phyloP scores from a whole-genome alignment of 306 rosid species.

The Mimosa bimucronata region DNA sequence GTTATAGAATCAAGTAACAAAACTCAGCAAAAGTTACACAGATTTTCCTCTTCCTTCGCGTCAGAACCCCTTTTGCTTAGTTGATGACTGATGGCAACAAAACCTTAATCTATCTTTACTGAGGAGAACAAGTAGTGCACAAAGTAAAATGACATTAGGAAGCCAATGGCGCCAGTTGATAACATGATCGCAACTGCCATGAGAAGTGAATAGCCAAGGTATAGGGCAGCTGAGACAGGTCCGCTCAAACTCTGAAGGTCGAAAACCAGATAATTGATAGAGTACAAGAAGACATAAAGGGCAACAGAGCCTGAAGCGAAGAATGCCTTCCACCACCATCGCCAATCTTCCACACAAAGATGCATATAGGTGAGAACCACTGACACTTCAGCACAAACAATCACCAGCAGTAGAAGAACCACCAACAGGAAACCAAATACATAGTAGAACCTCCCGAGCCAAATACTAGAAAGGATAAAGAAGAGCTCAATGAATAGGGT shows the following conservation, averaged over 20 bases:
- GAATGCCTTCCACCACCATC: constrained; percentile 99
- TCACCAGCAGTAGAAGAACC: constrained; percentile 70
- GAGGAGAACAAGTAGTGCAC: constrained; percentile 95
- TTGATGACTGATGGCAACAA: constrained; percentile 36
- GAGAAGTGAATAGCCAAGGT: constrained; percentile 88
- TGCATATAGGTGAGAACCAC: constrained; percentile 98
- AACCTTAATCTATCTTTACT: constrained; percentile 79
- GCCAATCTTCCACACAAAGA: constrained; percentile 98
- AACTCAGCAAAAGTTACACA: constrained; percentile 46
- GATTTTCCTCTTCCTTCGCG: constrained; percentile 40
- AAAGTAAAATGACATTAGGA: constrained; percentile 88
- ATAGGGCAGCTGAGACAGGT: constrained; percentile 84
- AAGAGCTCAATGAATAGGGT: constrained; percentile 96
- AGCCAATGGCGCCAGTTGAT: constrained; percentile 87
- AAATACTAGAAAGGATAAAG: constrained; percentile 96
- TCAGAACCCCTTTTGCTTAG: constrained; percentile 38
- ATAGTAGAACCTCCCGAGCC: constrained; percentile 97
- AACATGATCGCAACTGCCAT: constrained; percentile 96
- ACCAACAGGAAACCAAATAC: constrained; percentile 89
- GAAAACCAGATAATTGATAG: constrained; percentile 92
- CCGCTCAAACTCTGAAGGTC: constrained; percentile 98
- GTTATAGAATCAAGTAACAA: constrained; percentile 44
- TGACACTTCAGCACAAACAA: constrained; percentile 95
- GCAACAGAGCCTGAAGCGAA: constrained; percentile 94
- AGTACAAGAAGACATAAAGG: constrained; percentile 85